Conservation (phyloP, 1,284 basidiomycete species). For the Leccinum solheimii region DNA sequence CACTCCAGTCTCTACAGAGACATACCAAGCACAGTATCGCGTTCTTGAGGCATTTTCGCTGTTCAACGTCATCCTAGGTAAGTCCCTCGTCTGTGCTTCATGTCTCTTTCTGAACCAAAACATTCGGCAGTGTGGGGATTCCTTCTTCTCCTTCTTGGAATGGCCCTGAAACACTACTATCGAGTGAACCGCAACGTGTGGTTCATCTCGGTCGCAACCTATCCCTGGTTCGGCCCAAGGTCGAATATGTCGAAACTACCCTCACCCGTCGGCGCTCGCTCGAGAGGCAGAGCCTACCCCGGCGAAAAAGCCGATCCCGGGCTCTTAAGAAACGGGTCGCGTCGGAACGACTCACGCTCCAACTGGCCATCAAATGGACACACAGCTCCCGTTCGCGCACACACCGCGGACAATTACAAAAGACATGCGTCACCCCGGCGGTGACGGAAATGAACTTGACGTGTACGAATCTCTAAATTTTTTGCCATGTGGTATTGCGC, state of each 20-base stretch:
- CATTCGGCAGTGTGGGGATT: constrained; percentile 57
- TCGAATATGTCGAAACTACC: constrained; percentile 40
- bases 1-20: constrained; percentile 58
- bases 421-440: constrained; percentile 48
- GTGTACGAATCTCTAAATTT: neutral
- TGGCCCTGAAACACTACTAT: constrained; percentile 64
- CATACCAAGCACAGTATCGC: constrained; percentile 79
- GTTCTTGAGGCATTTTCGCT: constrained; percentile 76
- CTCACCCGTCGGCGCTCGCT: constrained; percentile 30
- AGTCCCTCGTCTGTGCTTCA: constrained; percentile 30
- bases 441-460: constrained; percentile 32
- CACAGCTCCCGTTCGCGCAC: constrained; percentile 37
- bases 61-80: constrained; percentile 70
- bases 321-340: constrained; percentile 26
- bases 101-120: constrained; percentile 11
- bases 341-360: constrained; percentile 25
- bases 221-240: constrained; percentile 64
- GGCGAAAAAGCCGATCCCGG: constrained; percentile 28
- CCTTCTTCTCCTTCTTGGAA: constrained; percentile 57
- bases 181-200: constrained; percentile 71
- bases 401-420: constrained; percentile 40
- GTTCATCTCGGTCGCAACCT: constrained; percentile 68
- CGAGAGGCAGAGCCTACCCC: constrained; percentile 32
- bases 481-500: constrained; percentile 6
- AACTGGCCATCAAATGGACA: constrained; percentile 34